phyloP scores from a whole-genome alignment of 371 early-diverging fungal species.

The Rhizopus arrhizus region DNA sequence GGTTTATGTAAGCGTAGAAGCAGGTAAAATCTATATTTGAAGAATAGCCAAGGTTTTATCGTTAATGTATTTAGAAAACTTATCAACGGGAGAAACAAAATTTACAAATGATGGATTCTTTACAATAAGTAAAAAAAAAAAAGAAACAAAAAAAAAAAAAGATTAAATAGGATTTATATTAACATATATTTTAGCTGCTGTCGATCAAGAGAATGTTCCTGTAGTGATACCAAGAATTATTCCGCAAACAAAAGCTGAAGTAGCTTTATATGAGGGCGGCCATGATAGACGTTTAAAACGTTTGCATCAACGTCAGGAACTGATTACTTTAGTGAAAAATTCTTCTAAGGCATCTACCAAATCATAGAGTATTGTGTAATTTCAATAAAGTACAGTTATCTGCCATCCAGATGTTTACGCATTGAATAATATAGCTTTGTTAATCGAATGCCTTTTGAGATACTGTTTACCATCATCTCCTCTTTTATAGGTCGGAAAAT shows the following conservation, averaged over 20 bases:
- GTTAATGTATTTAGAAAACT: constrained; percentile 40
- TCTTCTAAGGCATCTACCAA: constrained; percentile 3
- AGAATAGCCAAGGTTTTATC: background rate
- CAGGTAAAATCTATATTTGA: constrained; percentile 31
- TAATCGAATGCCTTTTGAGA: no score
- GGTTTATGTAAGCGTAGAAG: constrained; percentile 65
- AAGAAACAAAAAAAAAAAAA: background rate
- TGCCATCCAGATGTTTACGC: background rate
- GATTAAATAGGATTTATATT: background rate
- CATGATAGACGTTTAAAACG: constrained; percentile 47
- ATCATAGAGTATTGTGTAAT: no score
- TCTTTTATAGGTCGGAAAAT: no score
- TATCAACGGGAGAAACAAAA: constrained; percentile 57
- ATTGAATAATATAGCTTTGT: no score
- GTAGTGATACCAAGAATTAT: constrained; percentile 47
- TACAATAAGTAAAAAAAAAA: constrained; percentile 47
- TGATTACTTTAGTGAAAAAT: constrained; percentile 29
- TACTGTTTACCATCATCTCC: no score
- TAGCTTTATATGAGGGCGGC: constrained; percentile 44
- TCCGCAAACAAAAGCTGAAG: constrained; percentile 49
- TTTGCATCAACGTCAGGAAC: constrained; percentile 46
- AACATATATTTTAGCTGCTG: constrained; percentile 35
- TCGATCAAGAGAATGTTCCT: constrained; percentile 47
- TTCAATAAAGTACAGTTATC: background rate
- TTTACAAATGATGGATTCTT: constrained; percentile 69